A percentile compares a stretch with the other conserved stretches of the same genome.
Evolutionary conservation across 202 grass and related monocot genomes (phyloP).

Genomic region (Panicum virgatum): DNA sequence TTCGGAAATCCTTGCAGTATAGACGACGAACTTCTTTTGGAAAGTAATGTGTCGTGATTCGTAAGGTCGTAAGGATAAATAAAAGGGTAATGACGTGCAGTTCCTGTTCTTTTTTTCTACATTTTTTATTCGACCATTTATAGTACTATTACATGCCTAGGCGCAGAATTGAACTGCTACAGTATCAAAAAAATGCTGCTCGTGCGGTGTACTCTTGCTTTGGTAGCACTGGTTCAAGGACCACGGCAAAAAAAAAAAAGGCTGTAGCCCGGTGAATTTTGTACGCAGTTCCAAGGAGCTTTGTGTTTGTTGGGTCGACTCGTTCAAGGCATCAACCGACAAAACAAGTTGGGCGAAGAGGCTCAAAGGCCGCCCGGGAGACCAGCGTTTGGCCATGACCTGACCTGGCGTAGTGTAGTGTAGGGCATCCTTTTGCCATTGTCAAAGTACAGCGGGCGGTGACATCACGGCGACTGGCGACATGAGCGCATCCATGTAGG

Average conservation of each 20-base stretch:
- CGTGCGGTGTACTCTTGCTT: not conserved
- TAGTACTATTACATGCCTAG: too few species aligned
- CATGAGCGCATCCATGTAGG: conserved; percentile 22
- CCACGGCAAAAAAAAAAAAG: not conserved
- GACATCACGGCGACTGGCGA: conserved; percentile 7
- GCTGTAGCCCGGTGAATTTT: not conserved
- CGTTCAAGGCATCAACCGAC: conserved; percentile 7
- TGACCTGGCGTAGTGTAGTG: not conserved
- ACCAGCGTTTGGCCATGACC: conserved; percentile 21
- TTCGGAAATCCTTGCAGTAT: not conserved
- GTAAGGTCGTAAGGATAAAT: too few species aligned
- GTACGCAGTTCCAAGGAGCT: not conserved
- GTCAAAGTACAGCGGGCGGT: not conserved
- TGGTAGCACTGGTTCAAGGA: not conserved
- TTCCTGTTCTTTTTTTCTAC: too few species aligned
- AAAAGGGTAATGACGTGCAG: too few species aligned
- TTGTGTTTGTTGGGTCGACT: conserved; percentile 27
- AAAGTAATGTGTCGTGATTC: not conserved
- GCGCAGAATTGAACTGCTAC: too few species aligned
- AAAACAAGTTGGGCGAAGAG: not conserved
- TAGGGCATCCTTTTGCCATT: conserved; percentile 3
- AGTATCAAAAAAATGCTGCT: not conserved
- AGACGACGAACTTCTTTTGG: not conserved
- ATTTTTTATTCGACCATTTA: too few species aligned
- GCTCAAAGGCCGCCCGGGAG: not conserved